Evolutionary conservation across 108 stramenopile genomes (phyloP), one percentile per base, ranked within the genome.

Genomic region (Fragilaria radians): DNA sequence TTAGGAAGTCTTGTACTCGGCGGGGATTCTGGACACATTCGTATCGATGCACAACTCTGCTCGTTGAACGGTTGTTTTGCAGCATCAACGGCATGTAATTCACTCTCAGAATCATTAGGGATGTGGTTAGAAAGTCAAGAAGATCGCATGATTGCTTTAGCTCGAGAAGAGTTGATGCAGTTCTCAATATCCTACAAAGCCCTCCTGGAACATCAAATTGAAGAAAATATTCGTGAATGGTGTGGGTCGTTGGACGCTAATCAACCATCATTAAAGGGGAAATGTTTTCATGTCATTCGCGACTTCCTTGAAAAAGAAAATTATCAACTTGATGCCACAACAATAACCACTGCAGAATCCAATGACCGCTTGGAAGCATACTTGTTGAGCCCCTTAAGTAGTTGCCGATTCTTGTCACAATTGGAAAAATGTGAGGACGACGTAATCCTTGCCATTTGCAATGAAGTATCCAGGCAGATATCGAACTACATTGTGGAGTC

Each of bases 11-110:
- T 25, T 17, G 9, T 18, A 3, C 34, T 7, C 3, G 55, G 68
- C 25, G 63, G 59, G 14, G 73, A 63, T 1, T 62, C 65, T 31
- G 57, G 66, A 27, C 63, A 77, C 34, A 61, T 74, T 55, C 80
- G 72, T 50, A 60, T 88, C 31, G 78, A 88, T 58, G 73, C 79
- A 0, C 66, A 79, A 46, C 59, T 90, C 46, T 88, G 86, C 60
- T 65, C 65, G 5, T 67, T 91, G 58, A 91, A 91, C 72, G 86
- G 86, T 0, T 77, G 86, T 28, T 71, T 67, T 52, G 78, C 86
- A 17, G 86, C 89, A 36, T 77, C 67, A 9, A 64, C 54, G 30
- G 78, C 86, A 27, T 91, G 89, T 50, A 46, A 58, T 14, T 78
- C 78, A 1, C 36, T 91, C 34, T 83, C 81, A 1, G 57, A 65